Conservation (phyloP, 495 filamentous ascomycete species). For the Hyaloscypha finlandica region DNA sequence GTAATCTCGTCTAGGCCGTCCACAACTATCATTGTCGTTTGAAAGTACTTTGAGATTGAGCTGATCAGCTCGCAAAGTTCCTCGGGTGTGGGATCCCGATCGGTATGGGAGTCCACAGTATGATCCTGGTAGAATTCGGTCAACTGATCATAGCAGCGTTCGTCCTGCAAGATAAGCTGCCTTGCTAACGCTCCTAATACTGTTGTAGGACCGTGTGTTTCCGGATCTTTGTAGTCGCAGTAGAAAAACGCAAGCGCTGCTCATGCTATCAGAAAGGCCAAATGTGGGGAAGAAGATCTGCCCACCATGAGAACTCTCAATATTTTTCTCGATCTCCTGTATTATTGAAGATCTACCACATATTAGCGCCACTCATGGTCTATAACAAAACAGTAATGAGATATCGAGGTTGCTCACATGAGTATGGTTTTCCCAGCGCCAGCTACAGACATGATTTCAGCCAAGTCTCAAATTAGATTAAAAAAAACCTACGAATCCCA, state of each 20-base stretch:
- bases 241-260: slow-evolving; percentile 42
- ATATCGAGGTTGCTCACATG: slow-evolving; percentile 15
- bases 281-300: background rate
- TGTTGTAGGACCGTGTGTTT: slow-evolving; percentile 31
- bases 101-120: background rate
- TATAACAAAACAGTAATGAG: background rate
- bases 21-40: slow-evolving; percentile 32
- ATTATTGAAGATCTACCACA: slow-evolving; percentile 25
- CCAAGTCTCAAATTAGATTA: background rate
- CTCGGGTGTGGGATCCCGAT: background rate
- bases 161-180: slow-evolving; percentile 39
- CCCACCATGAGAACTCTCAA: slow-evolving; percentile 1
- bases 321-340: slow-evolving; percentile 18
- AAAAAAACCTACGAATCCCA: slow-evolving; percentile 33
- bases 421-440: slow-evolving; percentile 47
- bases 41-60: slow-evolving; percentile 29
- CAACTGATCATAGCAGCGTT: slow-evolving; percentile 32
- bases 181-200: slow-evolving; percentile 39
- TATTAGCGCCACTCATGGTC: background rate
- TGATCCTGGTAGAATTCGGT: background rate
- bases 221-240: slow-evolving; percentile 41
- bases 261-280: background rate
- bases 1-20: slow-evolving; percentile 39
- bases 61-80: slow-evolving; percentile 26
- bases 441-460: slow-evolving; percentile 12